phyloP scores from a whole-genome alignment of 192 early-diverging fungal genomes.

The Podila clonocystis region DNA sequence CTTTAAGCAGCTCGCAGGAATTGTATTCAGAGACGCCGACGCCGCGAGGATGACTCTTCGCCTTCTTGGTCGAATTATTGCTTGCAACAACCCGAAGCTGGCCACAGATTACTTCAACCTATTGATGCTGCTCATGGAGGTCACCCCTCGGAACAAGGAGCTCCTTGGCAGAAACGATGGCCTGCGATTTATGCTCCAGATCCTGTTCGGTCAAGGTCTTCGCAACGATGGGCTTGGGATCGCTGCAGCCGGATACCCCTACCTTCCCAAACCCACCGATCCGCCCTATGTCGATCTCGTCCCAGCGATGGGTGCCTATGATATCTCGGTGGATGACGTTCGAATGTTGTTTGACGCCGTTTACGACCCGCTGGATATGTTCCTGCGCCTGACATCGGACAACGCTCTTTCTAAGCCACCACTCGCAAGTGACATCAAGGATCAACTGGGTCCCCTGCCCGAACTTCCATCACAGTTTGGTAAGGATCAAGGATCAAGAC shows the following conservation, averaged over 20 bases:
- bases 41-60: conserved; percentile 54
- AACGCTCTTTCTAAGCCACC: neutral
- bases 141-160: conserved; percentile 56
- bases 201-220: conserved; percentile 46
- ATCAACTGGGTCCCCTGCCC: conserved; percentile 30
- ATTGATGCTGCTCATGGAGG: conserved; percentile 55
- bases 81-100: conserved; percentile 45
- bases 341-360: conserved; percentile 50
- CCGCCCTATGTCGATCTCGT: conserved; percentile 55
- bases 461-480: conserved; percentile 24
- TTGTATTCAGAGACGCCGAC: conserved; percentile 51
- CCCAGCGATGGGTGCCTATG: conserved; percentile 53
- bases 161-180: conserved; percentile 46
- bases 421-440: conserved; percentile 15
- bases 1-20: conserved; percentile 46
- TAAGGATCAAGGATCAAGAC: conserved; percentile 3
- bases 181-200: conserved; percentile 49
- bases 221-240: conserved; percentile 25
- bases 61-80: conserved; percentile 37
- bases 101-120: conserved; percentile 51
- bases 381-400: conserved; percentile 29
- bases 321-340: conserved; percentile 51
- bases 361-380: conserved; percentile 53
- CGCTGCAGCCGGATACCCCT: conserved; percentile 19
- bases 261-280: conserved; percentile 17